Conservation (phyloP, 2,329 filamentous ascomycete species). For the Aspergillus ustus region DNA sequence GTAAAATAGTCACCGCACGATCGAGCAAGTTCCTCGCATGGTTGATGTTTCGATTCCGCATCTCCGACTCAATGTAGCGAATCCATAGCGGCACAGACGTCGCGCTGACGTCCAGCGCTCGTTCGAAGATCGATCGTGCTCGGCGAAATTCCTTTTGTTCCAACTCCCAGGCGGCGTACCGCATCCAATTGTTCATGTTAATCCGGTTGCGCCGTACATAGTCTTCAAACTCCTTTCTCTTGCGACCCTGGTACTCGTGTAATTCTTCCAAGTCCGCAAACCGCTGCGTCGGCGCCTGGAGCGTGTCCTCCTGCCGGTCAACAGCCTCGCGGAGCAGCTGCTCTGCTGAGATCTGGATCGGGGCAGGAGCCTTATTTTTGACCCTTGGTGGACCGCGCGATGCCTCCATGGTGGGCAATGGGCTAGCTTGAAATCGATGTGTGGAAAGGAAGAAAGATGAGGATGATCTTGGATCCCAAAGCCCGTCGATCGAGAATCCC, state of each 20-base stretch:
- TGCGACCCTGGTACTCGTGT: slow-evolving; percentile 94
- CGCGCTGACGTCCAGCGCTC: slow-evolving; percentile 87
- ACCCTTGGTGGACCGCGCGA: slow-evolving; percentile 91
- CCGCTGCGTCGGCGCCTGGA: slow-evolving; percentile 90
- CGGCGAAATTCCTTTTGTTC: slow-evolving; percentile 97
- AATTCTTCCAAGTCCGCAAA: slow-evolving; percentile 97
- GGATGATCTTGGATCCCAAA: neutral
- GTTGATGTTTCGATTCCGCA: slow-evolving; percentile 94
- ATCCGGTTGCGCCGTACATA: slow-evolving; percentile 94
- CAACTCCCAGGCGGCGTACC: slow-evolving; percentile 95
- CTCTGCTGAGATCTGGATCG: slow-evolving; percentile 90
- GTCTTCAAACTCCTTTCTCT: slow-evolving; percentile 95
- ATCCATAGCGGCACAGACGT: slow-evolving; percentile 89
- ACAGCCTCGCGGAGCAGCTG: slow-evolving; percentile 97
- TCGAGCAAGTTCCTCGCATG: slow-evolving; percentile 94
- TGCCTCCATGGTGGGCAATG: slow-evolving; percentile 72
- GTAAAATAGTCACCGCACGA: slow-evolving; percentile 88
- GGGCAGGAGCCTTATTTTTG: slow-evolving; percentile 97
- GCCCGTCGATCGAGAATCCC: slow-evolving; percentile 10
- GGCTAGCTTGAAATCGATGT: neutral
- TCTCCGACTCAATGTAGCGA: slow-evolving; percentile 92
- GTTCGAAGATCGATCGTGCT: slow-evolving; percentile 90
- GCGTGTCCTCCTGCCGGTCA: slow-evolving; percentile 85
- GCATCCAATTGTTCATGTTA: slow-evolving; percentile 99
- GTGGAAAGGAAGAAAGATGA: neutral